These are phyloP conservation scores for Vitis cinerea DNA, from an alignment of 164 flowering plant genomes.

Conservation along the genomic window DNA sequence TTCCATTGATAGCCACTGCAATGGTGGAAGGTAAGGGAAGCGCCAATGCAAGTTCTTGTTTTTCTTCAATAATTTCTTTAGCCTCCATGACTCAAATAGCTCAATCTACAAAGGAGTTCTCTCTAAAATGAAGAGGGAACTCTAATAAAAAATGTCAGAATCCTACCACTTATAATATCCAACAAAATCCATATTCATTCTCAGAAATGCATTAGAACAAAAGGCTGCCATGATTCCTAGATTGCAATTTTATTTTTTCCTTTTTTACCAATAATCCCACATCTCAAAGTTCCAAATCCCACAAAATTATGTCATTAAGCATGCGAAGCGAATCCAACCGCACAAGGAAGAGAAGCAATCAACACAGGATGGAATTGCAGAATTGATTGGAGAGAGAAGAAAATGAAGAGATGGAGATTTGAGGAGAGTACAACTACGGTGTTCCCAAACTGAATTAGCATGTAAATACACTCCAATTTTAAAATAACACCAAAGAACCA, in stretches of 20 bases:
- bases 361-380: not conserved
- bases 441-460: not conserved
- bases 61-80: conserved; percentile 29
- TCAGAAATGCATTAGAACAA: not conserved
- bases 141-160: not conserved
- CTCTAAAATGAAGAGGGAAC: not conserved
- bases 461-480: not conserved
- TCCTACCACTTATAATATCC: too few species aligned
- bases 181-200: too few species aligned
- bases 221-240: not conserved
- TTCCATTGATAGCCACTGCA: conserved; percentile 63
- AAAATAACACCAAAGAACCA: not conserved
- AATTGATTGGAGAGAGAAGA: not conserved
- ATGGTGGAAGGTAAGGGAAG: conserved; percentile 30
- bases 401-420: not conserved
- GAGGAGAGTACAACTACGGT: not conserved
- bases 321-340: not conserved
- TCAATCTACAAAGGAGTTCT: not conserved
- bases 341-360: not conserved
- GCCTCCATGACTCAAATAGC: conserved; percentile 25
- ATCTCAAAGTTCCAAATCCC: not conserved
- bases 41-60: conserved; percentile 18
- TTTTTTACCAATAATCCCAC: not conserved
- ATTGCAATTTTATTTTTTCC: not conserved
- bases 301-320: not conserved